Evolutionary conservation across 192 early-diverging fungal species (phyloP), one percentile per base, ranked within the genome.

Genomic region (Podila verticillata): DNA sequence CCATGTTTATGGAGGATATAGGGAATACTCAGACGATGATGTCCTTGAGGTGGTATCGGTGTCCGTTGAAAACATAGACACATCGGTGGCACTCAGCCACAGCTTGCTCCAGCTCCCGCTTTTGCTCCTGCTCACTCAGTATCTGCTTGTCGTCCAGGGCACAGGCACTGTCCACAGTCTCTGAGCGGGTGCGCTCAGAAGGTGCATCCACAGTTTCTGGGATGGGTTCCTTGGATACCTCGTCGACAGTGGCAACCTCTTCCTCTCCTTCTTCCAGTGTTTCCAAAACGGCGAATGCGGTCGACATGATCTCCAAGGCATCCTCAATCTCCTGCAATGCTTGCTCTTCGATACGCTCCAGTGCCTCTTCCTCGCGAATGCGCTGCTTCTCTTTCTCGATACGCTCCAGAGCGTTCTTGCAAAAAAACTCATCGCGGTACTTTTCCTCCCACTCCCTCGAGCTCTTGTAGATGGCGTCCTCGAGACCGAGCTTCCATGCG

Each of bases 1-100:
- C 4, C 8, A 54, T 54, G 51, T 26, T 24, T 54, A 54, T 54
- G 20, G 20, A 54, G 17, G 39, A 1, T 54, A 7, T 7, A n/a
- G n/a, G 20, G 51, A 51, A 51, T 22, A 6, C n/a, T n/a, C 24
- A n/a, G 24, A 9, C 51, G 51, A n/a, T 47, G 44, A 7, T 54
- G 24, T 26, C 39, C 20, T 35, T 58, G 39, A 44, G 44, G 20
- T 66, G 72, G 64, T 62, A 74, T 49, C 72, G 64, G 44, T 44
- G 65, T 36, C 64, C 64, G 9, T 61, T 74, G 58, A 74, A 74
- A n/a, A 74, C 48, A 62, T 61, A 74, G 47, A 74, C 59, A 7
- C 57, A 30, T 31, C 58, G 56, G 24, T 30, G 34, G 29, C 57
- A 61, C 39, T 59, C n/a, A 4, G 24, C 22, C 51, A 24, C 22